A percentile compares a stretch with the other conserved stretches of the same genome.
These are phyloP conservation scores for Trichoderma hamatum DNA, from an alignment of 2,329 filamentous ascomycete species.

Conservation along the genomic window DNA sequence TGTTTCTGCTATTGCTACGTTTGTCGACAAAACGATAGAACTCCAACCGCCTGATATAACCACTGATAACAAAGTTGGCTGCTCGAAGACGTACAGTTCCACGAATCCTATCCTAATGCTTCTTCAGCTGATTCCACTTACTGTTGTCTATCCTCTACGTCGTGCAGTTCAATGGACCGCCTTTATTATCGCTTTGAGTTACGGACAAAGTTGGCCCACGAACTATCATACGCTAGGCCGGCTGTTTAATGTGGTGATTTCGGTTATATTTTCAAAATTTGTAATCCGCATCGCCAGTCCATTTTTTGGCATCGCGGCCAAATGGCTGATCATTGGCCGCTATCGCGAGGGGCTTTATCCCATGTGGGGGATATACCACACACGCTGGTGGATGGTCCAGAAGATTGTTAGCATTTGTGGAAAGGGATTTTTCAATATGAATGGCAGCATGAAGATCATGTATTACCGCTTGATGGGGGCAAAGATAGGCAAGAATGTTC, in stretches of 20 bases:
- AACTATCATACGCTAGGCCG: slow-evolving; percentile 47
- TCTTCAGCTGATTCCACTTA: slow-evolving; percentile 54
- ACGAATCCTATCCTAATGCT: slow-evolving; percentile 53
- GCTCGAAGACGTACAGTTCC: slow-evolving; percentile 50
- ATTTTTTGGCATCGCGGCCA: slow-evolving; percentile 52
- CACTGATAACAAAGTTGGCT: slow-evolving; percentile 38
- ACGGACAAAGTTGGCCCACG: slow-evolving; percentile 45
- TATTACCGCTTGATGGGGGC: slow-evolving; percentile 58
- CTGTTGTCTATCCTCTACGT: slow-evolving; percentile 54
- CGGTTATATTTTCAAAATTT: slow-evolving; percentile 48
- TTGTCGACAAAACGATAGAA: slow-evolving; percentile 42
- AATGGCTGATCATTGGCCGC: slow-evolving; percentile 59
- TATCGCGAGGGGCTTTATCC: slow-evolving; percentile 58
- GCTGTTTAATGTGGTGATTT: slow-evolving; percentile 51
- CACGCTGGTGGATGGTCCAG: slow-evolving; percentile 61
- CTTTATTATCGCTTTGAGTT: slow-evolving; percentile 53
- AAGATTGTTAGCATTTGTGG: slow-evolving; percentile 56
- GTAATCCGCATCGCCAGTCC: slow-evolving; percentile 47
- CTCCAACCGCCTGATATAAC: slow-evolving; percentile 8
- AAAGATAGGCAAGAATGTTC: slow-evolving; percentile 55
- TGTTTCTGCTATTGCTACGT: slow-evolving; percentile 44
- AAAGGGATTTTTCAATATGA: slow-evolving; percentile 48
- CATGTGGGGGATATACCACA: slow-evolving; percentile 63
- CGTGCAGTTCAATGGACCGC: slow-evolving; percentile 56
- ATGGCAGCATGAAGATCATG: slow-evolving; percentile 44